Evolutionary conservation across 805 yeast genomes (phyloP), one percentile per base, ranked within the genome.

Genomic region (Candida verbasci): DNA sequence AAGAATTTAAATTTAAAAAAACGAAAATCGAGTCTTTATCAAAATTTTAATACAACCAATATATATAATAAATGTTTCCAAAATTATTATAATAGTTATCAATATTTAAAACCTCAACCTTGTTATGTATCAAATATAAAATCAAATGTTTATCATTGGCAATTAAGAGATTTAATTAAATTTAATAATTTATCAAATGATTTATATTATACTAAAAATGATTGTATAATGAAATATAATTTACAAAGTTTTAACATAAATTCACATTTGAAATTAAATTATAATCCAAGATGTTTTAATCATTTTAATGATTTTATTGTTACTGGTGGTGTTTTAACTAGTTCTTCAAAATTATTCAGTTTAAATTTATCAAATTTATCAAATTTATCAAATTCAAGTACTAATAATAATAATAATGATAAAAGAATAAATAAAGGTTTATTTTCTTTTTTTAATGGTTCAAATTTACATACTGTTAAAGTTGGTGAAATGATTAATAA

Each of bases 401-500:
- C 44, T 18, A 32, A 28, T 32, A 32, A 23, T 23, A 26, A 10
- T 22, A 9, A 15, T 31, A 24, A 41, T 38, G 6, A 37, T 1
- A 17, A 58, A 42, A 59, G 62, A 30, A 62, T 51, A 25, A 67
- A 76, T 60, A 78, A 78, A 45, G 96, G 96, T 0, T 67, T 79
- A 27, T 75, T 81, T 41, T 72, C 83, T 2, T 60, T 82, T 32
- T 69, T 72, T 52, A 72, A 75, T 40, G 72, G 75, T 17, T 65
- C 66, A 4, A 52, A 58, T 6, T 60, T 70, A 5, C 58, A 67
- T 30, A 74, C 81, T 2, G 68, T 76, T 18, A 74, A 74, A 36
- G 60, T 87, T 36, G 96, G 97, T 0, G 83, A 83, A 23, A 77
- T 80, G 60, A 87, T 89, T 48, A 88, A 87, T 56, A 88, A 88